Conservation (phyloP, 23 red algal genomes). For the Agarophyton chilense region DNA sequence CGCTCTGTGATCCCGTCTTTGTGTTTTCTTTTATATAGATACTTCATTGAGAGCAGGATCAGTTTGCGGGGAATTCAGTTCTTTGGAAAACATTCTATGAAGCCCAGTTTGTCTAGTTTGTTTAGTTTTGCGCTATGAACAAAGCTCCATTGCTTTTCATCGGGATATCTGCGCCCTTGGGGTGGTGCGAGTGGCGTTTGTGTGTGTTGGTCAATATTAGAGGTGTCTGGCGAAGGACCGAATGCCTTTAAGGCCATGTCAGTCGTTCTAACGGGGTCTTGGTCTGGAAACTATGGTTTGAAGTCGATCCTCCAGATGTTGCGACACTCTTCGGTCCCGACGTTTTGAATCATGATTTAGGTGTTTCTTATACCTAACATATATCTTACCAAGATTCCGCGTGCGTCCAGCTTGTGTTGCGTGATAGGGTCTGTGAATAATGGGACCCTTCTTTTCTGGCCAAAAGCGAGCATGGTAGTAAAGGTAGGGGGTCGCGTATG, state of each 20-base stretch:
- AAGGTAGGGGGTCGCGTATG: background rate
- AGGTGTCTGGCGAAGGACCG: background rate
- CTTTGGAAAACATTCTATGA: background rate
- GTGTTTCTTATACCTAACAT: too few relatives aligned
- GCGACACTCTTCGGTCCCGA: background rate
- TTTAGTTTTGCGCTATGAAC: slow-evolving; percentile 7
- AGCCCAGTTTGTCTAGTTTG: slow-evolving; percentile 17
- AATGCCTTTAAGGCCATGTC: background rate
- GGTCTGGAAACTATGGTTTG: background rate
- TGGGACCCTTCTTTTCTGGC: background rate
- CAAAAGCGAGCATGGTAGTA: background rate
- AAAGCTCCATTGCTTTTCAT: background rate
- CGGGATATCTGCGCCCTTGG: slow-evolving; percentile 15
- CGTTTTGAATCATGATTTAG: background rate
- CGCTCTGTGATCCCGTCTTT: background rate
- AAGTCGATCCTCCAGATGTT: background rate
- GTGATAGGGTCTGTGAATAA: background rate
- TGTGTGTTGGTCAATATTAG: background rate
- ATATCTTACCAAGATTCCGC: background rate
- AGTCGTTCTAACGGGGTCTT: background rate
- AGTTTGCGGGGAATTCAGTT: background rate
- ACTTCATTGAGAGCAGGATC: background rate
- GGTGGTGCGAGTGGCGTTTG: background rate
- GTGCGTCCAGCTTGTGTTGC: background rate
- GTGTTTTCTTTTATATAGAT: background rate